Conservation (phyloP, 345 rosid species). For the Gossypium longicalyx region DNA sequence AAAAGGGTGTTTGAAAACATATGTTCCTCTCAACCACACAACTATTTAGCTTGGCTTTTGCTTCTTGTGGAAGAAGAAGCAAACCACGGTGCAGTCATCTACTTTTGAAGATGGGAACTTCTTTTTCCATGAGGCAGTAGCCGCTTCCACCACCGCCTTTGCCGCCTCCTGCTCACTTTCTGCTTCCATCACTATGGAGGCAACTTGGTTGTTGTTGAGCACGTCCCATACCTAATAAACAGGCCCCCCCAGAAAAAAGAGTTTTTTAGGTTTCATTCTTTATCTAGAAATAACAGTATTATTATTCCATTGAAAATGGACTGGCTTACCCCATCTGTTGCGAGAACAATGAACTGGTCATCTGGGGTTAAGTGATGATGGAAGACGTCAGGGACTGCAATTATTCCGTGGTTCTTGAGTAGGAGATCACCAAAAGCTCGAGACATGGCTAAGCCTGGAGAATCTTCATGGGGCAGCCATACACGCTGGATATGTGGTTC, state of each 20-base stretch:
- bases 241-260: background rate
- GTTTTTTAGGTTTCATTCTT: background rate
- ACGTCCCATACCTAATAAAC: slow-evolving; percentile 68
- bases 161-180: slow-evolving; percentile 43
- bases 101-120: slow-evolving; percentile 56
- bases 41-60: background rate
- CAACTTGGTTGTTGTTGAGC: slow-evolving; percentile 61
- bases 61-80: slow-evolving; percentile 49
- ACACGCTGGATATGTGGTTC: slow-evolving; percentile 80
- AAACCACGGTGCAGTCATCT: slow-evolving; percentile 65
- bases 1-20: background rate
- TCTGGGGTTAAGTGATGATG: slow-evolving; percentile 43
- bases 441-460: slow-evolving; percentile 95
- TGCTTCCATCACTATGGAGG: slow-evolving; percentile 41
- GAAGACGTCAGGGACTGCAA: slow-evolving; percentile 66
- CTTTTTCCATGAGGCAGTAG: slow-evolving; percentile 52
- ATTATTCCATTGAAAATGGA: background rate
- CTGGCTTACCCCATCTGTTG: slow-evolving; percentile 72
- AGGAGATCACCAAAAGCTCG: slow-evolving; percentile 81
- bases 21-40: background rate
- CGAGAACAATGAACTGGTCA: slow-evolving; percentile 64
- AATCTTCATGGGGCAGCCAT: slow-evolving; percentile 76
- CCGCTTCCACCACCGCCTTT: slow-evolving; percentile 59
- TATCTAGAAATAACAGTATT: background rate
- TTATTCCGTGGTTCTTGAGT: slow-evolving; percentile 67